These are phyloP conservation scores for Cyclocybe aegerita DNA, from an alignment of 768 basidiomycete species.

Conservation along the genomic window DNA sequence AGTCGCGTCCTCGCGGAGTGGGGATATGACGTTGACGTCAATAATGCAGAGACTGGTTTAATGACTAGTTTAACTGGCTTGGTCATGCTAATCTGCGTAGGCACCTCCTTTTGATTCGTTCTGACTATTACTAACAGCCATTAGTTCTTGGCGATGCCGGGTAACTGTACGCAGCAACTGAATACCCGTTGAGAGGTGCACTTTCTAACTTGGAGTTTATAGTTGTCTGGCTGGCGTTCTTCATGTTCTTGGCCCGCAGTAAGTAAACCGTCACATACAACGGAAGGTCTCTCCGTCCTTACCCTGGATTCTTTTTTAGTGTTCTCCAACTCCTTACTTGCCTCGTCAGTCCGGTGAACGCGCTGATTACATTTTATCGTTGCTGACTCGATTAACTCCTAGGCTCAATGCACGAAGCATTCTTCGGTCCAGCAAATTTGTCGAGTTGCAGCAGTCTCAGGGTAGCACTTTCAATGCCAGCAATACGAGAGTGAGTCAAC, in stretches of 20 bases:
- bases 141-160: constrained; percentile 7
- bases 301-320: background rate
- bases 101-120: background rate
- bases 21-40: background rate
- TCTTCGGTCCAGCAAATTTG: background rate
- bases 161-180: constrained; percentile 1
- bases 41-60: constrained; percentile 7
- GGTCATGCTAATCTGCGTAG: constrained; percentile 3
- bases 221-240: constrained; percentile 4
- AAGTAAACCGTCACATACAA: background rate
- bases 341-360: constrained; percentile 4
- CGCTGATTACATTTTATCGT: too few species aligned
- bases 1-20: background rate
- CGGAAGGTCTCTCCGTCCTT: background rate
- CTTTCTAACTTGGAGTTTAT: background rate
- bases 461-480: background rate
- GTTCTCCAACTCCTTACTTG: constrained; percentile 11
- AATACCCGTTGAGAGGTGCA: background rate
- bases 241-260: constrained; percentile 4
- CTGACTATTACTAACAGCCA: too few species aligned
- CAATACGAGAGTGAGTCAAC: background rate
- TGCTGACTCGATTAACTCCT: background rate
- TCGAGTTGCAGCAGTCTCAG: background rate
- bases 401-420: constrained; percentile 9
- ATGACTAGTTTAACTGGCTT: constrained; percentile 7